Base-by-base conservation (phyloP, 805 yeast species). In the Barnettozyma populi region DNA sequence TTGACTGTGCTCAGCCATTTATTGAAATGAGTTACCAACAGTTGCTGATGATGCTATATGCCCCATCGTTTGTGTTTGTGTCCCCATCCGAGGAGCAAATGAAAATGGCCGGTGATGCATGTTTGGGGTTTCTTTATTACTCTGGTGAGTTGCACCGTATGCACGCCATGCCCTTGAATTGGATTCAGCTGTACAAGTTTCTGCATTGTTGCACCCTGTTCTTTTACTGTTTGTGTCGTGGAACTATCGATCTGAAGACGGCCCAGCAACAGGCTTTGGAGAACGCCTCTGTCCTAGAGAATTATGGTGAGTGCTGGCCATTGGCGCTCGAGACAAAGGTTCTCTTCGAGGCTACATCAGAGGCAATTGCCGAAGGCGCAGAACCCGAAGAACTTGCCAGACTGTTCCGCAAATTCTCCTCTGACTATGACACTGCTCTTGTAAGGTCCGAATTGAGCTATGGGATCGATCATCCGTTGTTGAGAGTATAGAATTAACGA, bases 151-250 rank as follows among this genome's bases (percentile, higher is more conserved):
- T 76, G 4, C 76, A 72, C 60, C 68, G 70, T 36, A 64, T 72
- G 9, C 72, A 69, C 43, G 54, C 71, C 36, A 56, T 76, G 29
- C 80, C 80, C 0, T 57, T 73, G 49, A 75, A 73, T 48, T 76
- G 81, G 81, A 70, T 74, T 19, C 73, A 78, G 1, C 55, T 73
- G 9, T 71, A 73, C 52, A 64, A 77, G 45, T 70, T 76, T 23
- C 50, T 76, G 27, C 70, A 74, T 14, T 67, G 68, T n/a, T 74
- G 79, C 57, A 69, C 77, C 19, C 71, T 76, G 1, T 63, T 76
- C 18, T 54, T 76, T 2, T 73, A 68, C 53, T 75, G 80, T 53
- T 51, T 76, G 18, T 71, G 76, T 44, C 72, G 70, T 40, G 70
- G 75, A 69, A 63, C 71, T 34, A 69, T 75, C 29, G 78, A 77